Percentiles rank a stretch among this genome's conserved stretches.
phyloP scores from a whole-genome alignment of 2,329 filamentous ascomycete genomes.

The Colletotrichum brevisporum region DNA sequence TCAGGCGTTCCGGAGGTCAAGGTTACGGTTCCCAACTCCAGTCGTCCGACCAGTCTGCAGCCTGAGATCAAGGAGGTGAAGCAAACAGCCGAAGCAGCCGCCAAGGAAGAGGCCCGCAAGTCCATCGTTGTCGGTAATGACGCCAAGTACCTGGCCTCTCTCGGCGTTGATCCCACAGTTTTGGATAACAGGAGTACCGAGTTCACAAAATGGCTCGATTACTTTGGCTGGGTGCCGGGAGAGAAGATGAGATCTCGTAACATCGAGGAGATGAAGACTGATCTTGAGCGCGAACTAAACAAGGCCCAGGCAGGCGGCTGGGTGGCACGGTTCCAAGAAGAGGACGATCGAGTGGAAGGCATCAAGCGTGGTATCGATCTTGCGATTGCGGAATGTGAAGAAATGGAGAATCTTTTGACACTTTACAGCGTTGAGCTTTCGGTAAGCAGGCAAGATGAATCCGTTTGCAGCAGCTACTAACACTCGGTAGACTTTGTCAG shows the following conservation, averaged over 20 bases:
- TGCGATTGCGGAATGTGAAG: conserved; percentile 95
- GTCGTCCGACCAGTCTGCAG: conserved; percentile 57
- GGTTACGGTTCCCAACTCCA: conserved; percentile 64
- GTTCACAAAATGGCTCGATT: conserved; percentile 85
- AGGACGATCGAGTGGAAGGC: conserved; percentile 89
- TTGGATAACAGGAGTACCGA: conserved; percentile 83
- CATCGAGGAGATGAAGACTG: conserved; percentile 84
- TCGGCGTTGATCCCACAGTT: conserved; percentile 84
- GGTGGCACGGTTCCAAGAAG: conserved; percentile 86
- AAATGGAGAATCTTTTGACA: conserved; percentile 93
- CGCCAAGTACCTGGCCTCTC: conserved; percentile 80
- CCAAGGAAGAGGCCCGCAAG: conserved; percentile 67
- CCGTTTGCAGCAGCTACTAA: conserved; percentile 42
- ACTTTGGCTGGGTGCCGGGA: conserved; percentile 89
- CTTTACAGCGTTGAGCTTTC: conserved; percentile 95
- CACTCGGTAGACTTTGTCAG: conserved; percentile 82
- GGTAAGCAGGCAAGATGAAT: conserved; percentile 65
- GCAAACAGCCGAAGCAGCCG: conserved; percentile 44
- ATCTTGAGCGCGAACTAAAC: conserved; percentile 89
- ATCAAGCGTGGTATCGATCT: conserved; percentile 89
- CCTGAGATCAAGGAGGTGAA: conserved; percentile 52
- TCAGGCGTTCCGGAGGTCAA: conserved; percentile 70
- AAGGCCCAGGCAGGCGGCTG: conserved; percentile 94
- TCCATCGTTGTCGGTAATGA: conserved; percentile 80
- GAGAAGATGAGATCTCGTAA: conserved; percentile 81